Evolutionary conservation across 202 grass and related monocot species (phyloP).

Genomic region (Musa balbisiana): DNA sequence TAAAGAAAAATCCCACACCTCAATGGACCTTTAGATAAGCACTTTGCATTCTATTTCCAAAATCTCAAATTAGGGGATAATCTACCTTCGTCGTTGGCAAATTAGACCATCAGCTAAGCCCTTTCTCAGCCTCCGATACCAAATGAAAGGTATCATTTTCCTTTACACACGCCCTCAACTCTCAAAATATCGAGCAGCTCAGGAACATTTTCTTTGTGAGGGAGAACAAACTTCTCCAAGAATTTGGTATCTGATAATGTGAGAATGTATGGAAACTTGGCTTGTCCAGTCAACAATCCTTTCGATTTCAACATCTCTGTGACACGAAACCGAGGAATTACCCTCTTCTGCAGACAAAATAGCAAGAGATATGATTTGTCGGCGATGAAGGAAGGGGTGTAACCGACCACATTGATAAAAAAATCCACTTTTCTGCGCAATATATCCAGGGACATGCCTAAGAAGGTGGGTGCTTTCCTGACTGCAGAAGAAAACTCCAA

Average conservation of each 20-base stretch:
- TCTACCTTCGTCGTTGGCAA: conserved; percentile 5
- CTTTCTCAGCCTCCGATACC: too few species aligned
- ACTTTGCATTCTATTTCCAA: not conserved
- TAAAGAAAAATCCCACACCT: too few species aligned
- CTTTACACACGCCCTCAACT: too few species aligned
- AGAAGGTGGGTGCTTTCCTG: conserved; percentile 20
- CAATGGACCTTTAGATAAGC: too few species aligned
- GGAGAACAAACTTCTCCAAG: conserved; percentile 31
- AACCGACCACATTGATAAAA: conserved; percentile 24
- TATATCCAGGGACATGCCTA: conserved; percentile 16
- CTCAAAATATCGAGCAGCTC: too few species aligned
- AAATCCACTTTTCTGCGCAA: conserved; percentile 27
- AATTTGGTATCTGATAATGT: too few species aligned
- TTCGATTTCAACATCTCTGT: too few species aligned
- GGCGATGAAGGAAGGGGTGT: not conserved
- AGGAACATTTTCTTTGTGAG: conserved; percentile 8
- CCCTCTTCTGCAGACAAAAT: not conserved
- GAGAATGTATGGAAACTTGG: too few species aligned
- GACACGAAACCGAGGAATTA: not conserved
- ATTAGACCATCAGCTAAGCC: not conserved
- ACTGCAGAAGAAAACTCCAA: conserved; percentile 24
- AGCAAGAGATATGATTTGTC: not conserved
- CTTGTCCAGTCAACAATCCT: too few species aligned
- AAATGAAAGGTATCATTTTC: too few species aligned
- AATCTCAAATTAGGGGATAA: conserved; percentile 32